Evolutionary conservation across 2,329 filamentous ascomycete species (phyloP).

Genomic region (Simplicillium sp.): DNA sequence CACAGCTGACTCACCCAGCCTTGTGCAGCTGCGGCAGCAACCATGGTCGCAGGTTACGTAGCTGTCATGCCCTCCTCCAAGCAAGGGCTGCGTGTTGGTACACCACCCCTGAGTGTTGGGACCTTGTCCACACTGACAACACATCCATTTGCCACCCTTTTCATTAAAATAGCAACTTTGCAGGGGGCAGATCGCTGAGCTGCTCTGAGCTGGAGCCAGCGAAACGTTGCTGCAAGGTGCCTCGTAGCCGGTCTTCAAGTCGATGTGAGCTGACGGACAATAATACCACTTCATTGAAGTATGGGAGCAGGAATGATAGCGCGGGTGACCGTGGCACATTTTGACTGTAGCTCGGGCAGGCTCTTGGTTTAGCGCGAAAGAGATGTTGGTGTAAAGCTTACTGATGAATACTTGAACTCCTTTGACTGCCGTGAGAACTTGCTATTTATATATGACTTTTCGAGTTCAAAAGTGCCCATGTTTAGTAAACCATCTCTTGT

Average conservation of each 20-base stretch:
- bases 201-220: conserved; percentile 35
- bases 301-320: conserved; percentile 41
- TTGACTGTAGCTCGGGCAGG: conserved; percentile 9
- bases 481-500: too few species aligned
- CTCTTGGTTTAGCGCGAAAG: conserved; percentile 7
- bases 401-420: not conserved
- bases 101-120: conserved; percentile 47
- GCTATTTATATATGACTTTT: too few species aligned
- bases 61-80: conserved; percentile 23
- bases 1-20: conserved; percentile 26
- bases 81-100: conserved; percentile 14
- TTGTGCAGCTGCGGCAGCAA: conserved; percentile 39
- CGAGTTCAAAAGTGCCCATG: too few species aligned
- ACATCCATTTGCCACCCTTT: conserved; percentile 42
- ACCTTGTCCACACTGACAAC: conserved; percentile 40
- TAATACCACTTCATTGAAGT: conserved; percentile 47
- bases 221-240: conserved; percentile 38
- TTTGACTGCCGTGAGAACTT: too few species aligned
- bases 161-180: conserved; percentile 41
- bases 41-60: conserved; percentile 37
- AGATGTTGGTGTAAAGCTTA: not conserved
- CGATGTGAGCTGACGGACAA: conserved; percentile 34
- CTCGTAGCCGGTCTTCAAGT: conserved; percentile 39
- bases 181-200: conserved; percentile 35
- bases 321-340: conserved; percentile 48